Conservation (phyloP, 2,329 filamentous ascomycete genomes). For the Aureobasidium sp. region DNA sequence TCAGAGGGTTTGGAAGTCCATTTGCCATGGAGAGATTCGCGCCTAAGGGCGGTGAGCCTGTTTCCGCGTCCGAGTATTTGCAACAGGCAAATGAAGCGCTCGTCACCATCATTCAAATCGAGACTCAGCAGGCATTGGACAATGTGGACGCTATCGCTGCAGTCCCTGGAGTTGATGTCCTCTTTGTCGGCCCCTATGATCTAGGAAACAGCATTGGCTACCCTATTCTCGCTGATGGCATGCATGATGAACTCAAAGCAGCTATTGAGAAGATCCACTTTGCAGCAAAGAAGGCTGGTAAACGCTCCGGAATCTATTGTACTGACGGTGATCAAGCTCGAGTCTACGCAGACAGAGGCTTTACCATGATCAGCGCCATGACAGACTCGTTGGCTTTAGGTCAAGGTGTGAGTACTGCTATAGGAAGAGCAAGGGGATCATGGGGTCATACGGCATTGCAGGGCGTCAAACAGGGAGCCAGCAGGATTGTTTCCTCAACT, state of each 20-base stretch:
- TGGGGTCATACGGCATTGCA: constrained; percentile 30
- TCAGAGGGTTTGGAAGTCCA: constrained; percentile 63
- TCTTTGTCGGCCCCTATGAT: constrained; percentile 63
- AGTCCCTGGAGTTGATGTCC: constrained; percentile 57
- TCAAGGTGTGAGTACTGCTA: constrained; percentile 31
- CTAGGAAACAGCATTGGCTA: constrained; percentile 64
- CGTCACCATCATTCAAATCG: constrained; percentile 56
- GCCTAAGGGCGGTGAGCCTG: constrained; percentile 25
- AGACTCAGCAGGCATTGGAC: constrained; percentile 46
- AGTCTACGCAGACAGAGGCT: constrained; percentile 58
- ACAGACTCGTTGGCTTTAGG: constrained; percentile 36
- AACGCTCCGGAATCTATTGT: constrained; percentile 62
- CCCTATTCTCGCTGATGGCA: constrained; percentile 51
- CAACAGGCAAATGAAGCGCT: constrained; percentile 61
- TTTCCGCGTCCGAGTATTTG: constrained; percentile 52
- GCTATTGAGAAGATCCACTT: constrained; percentile 59
- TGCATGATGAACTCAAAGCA: constrained; percentile 55
- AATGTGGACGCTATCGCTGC: constrained; percentile 56
- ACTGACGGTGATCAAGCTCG: constrained; percentile 57
- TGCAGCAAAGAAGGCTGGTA: constrained; percentile 58
- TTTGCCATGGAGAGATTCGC: constrained; percentile 48
- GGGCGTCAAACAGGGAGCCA: constrained; percentile 27
- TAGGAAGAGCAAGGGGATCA: constrained; percentile 30
- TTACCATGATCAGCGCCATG: constrained; percentile 56
- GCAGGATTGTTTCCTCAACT: constrained; percentile 22